phyloP scores from a whole-genome alignment of 1,139 yeast genomes.

The Petasospora rhodanensis region DNA sequence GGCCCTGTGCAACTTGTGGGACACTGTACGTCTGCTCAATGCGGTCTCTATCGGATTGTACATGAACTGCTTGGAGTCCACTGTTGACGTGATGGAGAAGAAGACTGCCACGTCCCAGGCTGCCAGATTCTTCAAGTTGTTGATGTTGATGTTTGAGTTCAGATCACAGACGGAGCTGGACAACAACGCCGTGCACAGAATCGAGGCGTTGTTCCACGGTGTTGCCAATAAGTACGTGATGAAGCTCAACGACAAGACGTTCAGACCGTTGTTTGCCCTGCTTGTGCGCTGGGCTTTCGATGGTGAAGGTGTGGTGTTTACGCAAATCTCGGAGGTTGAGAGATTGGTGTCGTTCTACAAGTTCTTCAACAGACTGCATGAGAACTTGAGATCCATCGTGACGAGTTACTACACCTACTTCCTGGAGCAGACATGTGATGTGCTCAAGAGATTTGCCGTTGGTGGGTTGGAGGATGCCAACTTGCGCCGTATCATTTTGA shows the following conservation, averaged over 20 bases:
- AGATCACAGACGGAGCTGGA: constrained; percentile 56
- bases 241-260: constrained; percentile 89
- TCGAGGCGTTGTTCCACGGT: constrained; percentile 71
- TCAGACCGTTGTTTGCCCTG: constrained; percentile 86
- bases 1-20: constrained; percentile 63
- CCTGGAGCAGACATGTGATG: constrained; percentile 60
- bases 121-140: constrained; percentile 63
- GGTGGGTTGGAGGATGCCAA: constrained; percentile 44
- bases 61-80: constrained; percentile 58
- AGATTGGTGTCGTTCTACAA: constrained; percentile 75
- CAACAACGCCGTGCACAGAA: constrained; percentile 69
- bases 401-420: constrained; percentile 86
- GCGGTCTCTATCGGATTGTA: constrained; percentile 61
- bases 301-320: constrained; percentile 61
- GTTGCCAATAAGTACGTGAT: constrained; percentile 76
- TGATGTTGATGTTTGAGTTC: constrained; percentile 68
- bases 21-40: constrained; percentile 41
- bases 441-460: constrained; percentile 46
- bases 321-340: constrained; percentile 42
- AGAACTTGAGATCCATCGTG: constrained; percentile 76
- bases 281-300: constrained; percentile 91
- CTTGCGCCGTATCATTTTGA: constrained; percentile 66
- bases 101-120: constrained; percentile 70
- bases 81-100: constrained; percentile 66
- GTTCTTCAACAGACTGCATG: constrained; percentile 81